phyloP scores from a whole-genome alignment of 2,329 filamentous ascomycete genomes.

The Colletotrichum siamense region DNA sequence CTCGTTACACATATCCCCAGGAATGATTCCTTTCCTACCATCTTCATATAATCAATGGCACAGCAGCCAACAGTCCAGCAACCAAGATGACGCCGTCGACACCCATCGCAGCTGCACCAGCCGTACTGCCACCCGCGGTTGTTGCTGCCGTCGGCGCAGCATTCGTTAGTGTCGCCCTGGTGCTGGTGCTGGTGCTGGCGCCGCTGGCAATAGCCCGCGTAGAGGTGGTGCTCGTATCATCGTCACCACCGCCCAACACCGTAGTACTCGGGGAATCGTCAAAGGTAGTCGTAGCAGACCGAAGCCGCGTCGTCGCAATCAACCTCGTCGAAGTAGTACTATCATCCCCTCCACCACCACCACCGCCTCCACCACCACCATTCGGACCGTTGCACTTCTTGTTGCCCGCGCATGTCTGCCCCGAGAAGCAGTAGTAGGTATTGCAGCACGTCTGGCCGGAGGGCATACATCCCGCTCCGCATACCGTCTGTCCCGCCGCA shows the following conservation, averaged over 20 bases:
- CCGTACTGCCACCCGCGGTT: not conserved
- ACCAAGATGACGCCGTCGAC: not conserved
- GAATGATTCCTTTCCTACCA: not conserved
- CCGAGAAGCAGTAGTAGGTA: constrained; percentile 23
- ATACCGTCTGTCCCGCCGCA: constrained; percentile 20
- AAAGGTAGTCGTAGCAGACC: not conserved
- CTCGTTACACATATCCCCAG: not conserved
- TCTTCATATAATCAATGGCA: not conserved
- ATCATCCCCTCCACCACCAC: not conserved
- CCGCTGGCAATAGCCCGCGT: not conserved
- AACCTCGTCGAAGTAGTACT: not conserved
- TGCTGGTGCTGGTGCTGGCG: not conserved
- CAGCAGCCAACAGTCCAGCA: not conserved
- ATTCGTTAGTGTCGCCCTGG: not conserved
- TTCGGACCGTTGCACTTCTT: not conserved
- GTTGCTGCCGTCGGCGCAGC: not conserved
- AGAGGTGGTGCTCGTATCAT: not conserved
- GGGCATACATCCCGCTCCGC: constrained; percentile 32
- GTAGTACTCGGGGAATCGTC: not conserved
- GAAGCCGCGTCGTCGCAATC: not conserved
- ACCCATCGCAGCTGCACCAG: not conserved
- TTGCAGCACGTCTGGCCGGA: constrained; percentile 30
- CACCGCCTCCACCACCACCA: not conserved
- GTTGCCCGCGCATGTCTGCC: constrained; percentile 12
- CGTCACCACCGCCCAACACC: not conserved